Base-by-base conservation (phyloP, 352 stramenopile species). In the Phytophthora citricola region DNA sequence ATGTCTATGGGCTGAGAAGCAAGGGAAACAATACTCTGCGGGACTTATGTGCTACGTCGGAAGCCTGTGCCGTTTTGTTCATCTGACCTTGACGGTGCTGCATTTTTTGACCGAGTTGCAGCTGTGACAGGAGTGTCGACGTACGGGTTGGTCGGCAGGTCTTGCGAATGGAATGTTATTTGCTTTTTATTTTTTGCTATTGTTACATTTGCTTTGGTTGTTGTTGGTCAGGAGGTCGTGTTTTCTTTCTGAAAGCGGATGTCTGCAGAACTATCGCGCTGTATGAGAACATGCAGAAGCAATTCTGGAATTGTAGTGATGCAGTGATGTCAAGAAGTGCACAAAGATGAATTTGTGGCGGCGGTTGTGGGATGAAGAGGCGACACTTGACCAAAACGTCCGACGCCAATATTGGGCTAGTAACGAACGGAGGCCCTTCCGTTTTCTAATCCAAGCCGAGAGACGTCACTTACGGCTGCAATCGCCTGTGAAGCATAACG, bases 1-100 rank as follows among this genome's bases (percentile, higher is more conserved):
- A 57, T 84, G 63, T 81, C 76, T 26, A 78, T 70, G 64, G 78
- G 73, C 24, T 81, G 62, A 81, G 39, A 39, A n/a, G 20, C 15
- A n/a, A 40, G 44, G 43, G 34, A 31, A 38, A 52, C 22, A 52
- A 53, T 24, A 38, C 20, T 54, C 39, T 40, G 40, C 41, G 34
- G 58, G 49, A 62, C 5, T 36, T 6, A 22, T 22, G 14, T 14
- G 17, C 51, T 54, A 11, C 32, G 32, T 49, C 49, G 15, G 4
- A 45, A 38, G 26, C 51, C 17, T 27, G 34, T 26, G 39, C 20
- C 29, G 15, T 27, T 44, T 27, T 12, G 29, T 20, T 36, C 22
- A 38, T 46, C 32, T 58, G 32, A 56, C 26, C 5, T 38, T 57
- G 22, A 36, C 14, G 39, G 12, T 38, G 34, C 50, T 68, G 60